Evolutionary conservation across 2,329 filamentous ascomycete species (phyloP).

Genomic region (Colletotrichum sublineola): DNA sequence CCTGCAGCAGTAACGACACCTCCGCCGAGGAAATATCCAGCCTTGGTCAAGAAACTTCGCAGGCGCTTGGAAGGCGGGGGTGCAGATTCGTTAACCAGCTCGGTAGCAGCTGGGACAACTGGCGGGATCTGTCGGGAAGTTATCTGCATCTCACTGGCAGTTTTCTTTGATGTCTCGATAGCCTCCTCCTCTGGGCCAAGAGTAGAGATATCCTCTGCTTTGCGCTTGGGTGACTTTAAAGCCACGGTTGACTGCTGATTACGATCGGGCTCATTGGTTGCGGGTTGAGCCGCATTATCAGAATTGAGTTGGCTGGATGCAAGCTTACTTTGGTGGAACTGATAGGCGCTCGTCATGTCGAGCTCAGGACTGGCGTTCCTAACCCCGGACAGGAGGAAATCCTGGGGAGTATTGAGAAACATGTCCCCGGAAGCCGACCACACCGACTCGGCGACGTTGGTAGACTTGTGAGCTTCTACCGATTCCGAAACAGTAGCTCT

Average conservation of each 20-base stretch:
- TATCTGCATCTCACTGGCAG: not conserved
- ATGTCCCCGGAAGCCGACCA: slow-evolving; percentile 34
- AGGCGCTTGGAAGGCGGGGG: slow-evolving; percentile 17
- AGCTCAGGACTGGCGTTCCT: slow-evolving; percentile 35
- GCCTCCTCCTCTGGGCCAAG: slow-evolving; percentile 43
- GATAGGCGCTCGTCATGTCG: slow-evolving; percentile 42
- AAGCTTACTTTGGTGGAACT: slow-evolving; percentile 42
- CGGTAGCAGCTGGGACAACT: not conserved
- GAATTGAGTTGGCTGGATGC: not conserved
- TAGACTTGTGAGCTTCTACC: slow-evolving; percentile 17
- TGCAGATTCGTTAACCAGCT: not conserved
- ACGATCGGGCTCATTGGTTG: not conserved
- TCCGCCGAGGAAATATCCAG: slow-evolving; percentile 27
- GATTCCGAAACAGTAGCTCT: not conserved
- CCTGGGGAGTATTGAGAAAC: slow-evolving; percentile 35
- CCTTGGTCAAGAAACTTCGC: slow-evolving; percentile 19
- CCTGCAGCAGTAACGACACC: slow-evolving; percentile 21
- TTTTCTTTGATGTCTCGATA: slow-evolving; percentile 23
- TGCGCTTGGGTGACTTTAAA: slow-evolving; percentile 48
- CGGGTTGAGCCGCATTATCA: not conserved
- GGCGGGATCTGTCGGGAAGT: not conserved
- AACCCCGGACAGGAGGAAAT: not conserved
- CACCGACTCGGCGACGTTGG: slow-evolving; percentile 26
- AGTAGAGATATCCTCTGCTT: slow-evolving; percentile 49
- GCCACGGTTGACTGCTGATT: not conserved